Conservation (phyloP, 202 grass and related monocot species). For the Eragrostis tef region DNA sequence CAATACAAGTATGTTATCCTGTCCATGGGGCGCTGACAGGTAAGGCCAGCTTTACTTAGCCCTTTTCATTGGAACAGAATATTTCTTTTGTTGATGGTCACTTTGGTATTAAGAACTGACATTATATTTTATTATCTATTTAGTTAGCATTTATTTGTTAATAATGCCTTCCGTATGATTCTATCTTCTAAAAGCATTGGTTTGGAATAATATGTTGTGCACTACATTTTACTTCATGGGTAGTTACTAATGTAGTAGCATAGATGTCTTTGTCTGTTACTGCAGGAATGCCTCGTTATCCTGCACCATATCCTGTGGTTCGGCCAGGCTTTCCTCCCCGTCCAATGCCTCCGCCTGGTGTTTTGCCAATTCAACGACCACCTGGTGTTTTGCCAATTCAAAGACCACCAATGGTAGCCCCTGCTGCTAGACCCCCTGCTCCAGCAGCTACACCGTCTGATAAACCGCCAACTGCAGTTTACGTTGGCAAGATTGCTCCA, state of each 20-base stretch:
- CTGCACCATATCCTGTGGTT: conserved; percentile 72
- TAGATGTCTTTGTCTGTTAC: conserved; percentile 69
- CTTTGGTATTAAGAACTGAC: conserved; percentile 41
- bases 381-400: conserved; percentile 57
- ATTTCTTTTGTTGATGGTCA: conserved; percentile 46
- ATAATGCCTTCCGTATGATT: conserved; percentile 27
- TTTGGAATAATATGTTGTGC: conserved; percentile 30
- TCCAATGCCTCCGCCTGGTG: conserved; percentile 66
- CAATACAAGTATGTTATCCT: conserved; percentile 65
- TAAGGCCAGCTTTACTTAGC: conserved; percentile 69
- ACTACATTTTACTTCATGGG: conserved; percentile 36
- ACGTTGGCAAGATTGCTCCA: conserved; percentile 91
- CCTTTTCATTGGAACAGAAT: conserved; percentile 54
- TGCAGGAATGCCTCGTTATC: conserved; percentile 80
- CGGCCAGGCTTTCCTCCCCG: conserved; percentile 80
- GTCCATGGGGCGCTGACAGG: conserved; percentile 61
- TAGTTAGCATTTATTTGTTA: conserved; percentile 54
- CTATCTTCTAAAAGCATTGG: conserved; percentile 17
- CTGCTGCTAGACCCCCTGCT: conserved; percentile 56
- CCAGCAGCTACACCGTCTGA: conserved; percentile 60
- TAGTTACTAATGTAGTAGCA: conserved; percentile 75
- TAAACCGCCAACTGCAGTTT: conserved; percentile 95
- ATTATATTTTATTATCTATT: conserved; percentile 56
- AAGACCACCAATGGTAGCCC: conserved; percentile 63
- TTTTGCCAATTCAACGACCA: conserved; percentile 62